A percentile compares a stretch with the other conserved stretches of the same genome.
Evolutionary conservation across 1,284 basidiomycete species (phyloP).

Genomic region (Abortiporus biennis): DNA sequence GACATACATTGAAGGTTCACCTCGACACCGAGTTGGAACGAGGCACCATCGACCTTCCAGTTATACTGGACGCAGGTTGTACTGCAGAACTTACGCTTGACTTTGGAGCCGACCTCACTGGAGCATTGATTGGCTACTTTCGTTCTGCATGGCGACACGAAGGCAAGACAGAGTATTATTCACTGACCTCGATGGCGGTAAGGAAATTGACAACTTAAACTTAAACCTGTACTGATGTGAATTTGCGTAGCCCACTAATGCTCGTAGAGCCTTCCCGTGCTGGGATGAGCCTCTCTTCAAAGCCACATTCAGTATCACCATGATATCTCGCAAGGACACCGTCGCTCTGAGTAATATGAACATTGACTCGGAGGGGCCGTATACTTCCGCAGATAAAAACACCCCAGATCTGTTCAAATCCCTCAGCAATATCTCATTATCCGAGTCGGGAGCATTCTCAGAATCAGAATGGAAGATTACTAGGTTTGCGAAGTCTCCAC

Average conservation of each 20-base stretch:
- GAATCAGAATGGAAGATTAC: slow-evolving; percentile 74
- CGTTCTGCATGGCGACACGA: slow-evolving; percentile 49
- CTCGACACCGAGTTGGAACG: slow-evolving; percentile 59
- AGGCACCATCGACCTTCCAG: slow-evolving; percentile 51
- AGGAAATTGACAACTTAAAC: slow-evolving; percentile 5
- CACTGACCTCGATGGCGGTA: slow-evolving; percentile 80
- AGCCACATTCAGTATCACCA: slow-evolving; percentile 77
- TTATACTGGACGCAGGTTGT: slow-evolving; percentile 52
- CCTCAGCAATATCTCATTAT: slow-evolving; percentile 16
- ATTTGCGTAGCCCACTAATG: slow-evolving; percentile 74
- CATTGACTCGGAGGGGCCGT: slow-evolving; percentile 47
- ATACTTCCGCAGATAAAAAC: slow-evolving; percentile 16
- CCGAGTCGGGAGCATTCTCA: slow-evolving; percentile 11
- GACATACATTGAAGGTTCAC: slow-evolving; percentile 36
- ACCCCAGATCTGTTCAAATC: slow-evolving; percentile 12
- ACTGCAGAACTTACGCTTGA: slow-evolving; percentile 57
- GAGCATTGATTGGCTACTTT: slow-evolving; percentile 73
- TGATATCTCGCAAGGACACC: slow-evolving; percentile 79
- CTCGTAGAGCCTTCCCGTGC: slow-evolving; percentile 78
- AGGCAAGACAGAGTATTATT: slow-evolving; percentile 60
- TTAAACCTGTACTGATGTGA: slow-evolving; percentile 16
- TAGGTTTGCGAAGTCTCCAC: slow-evolving; percentile 70
- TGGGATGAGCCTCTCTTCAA: slow-evolving; percentile 96
- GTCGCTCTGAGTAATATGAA: slow-evolving; percentile 89
- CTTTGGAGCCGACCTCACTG: slow-evolving; percentile 61